A percentile compares a stretch with the other conserved stretches of the same genome.
phyloP scores from a whole-genome alignment of 805 yeast genomes.

The Candida caryicola region DNA sequence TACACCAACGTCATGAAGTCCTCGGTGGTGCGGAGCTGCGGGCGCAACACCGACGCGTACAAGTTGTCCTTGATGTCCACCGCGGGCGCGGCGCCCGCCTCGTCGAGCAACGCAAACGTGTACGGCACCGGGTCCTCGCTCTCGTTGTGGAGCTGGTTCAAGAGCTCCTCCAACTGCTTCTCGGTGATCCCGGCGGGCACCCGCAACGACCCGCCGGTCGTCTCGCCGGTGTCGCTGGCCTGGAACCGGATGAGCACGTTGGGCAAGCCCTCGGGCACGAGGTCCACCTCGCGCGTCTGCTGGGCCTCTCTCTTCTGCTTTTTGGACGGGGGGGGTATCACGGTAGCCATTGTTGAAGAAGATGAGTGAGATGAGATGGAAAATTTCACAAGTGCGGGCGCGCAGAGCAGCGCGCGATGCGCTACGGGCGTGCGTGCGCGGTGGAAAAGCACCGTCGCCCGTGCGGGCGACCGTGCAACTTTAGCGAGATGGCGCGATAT shows the following conservation, averaged over 20 bases:
- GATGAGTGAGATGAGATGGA: background rate
- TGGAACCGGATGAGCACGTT: conserved; percentile 85
- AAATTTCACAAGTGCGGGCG: no score
- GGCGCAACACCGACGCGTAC: conserved; percentile 78
- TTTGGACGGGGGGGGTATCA: conserved; percentile 90
- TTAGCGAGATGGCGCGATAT: no score
- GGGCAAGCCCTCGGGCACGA: conserved; percentile 77
- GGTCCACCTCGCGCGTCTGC: conserved; percentile 67
- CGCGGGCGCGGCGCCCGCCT: conserved; percentile 40
- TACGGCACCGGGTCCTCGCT: conserved; percentile 87
- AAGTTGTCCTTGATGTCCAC: conserved; percentile 77
- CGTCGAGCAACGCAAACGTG: conserved; percentile 64
- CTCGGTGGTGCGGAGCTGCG: conserved; percentile 85
- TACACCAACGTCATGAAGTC: conserved; percentile 87
- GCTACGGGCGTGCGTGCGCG: no score
- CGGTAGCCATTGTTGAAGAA: conserved; percentile 98
- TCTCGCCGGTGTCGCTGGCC: conserved; percentile 89
- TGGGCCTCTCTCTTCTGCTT: conserved; percentile 84
- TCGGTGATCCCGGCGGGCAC: conserved; percentile 89
- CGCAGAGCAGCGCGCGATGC: no score
- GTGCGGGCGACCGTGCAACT: no score
- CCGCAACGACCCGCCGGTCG: conserved; percentile 77
- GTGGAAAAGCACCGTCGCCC: no score
- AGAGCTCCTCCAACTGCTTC: conserved; percentile 79
- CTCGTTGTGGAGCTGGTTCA: conserved; percentile 73